Base-by-base conservation (phyloP, 2,329 filamentous ascomycete genomes). In the Ascochyta koolunga region DNA sequence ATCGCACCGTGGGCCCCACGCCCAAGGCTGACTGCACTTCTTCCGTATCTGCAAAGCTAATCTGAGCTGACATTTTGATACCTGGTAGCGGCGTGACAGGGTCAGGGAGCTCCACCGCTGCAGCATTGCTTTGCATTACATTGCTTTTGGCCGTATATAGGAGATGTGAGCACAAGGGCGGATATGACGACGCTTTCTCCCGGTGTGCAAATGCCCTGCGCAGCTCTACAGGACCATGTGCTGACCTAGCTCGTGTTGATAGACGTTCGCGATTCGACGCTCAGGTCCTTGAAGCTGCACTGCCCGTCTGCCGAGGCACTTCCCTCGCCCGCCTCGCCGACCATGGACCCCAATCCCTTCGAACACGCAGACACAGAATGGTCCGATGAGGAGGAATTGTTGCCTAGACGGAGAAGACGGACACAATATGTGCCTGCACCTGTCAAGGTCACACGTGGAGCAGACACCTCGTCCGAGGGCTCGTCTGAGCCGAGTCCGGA, bases 211-310 rank as follows among this genome's bases (percentile, higher is more conserved):
- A 35, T 29, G 24, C 22, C 16, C 38, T 46, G 42, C 44, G 50
- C 42, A 46, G 38, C 50, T 59, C 41, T 53, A 49, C 19, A 42
- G 29, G 40, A 56, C 50, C 21, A 49, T 54, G 52, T 56, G 58
- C 66, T 68, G 60, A 71, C 64, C 58, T 42, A 48, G 50, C 54
- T 35, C 54, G 56, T 54, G 50, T 57, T 39, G 32, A 51, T 51
- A 74, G 72, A 73, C 64, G 68, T 75, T 41, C 70, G 72, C 61
- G 48, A 70, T 55, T 73, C 70, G 22, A 75, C 72, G 36, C 62
- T 74, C 42, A 65, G 62, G 56, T 72, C 72, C 27, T 65, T 75
- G 51, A 73, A 69, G 57, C 56, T 72, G 47, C 67, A 70, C 31
- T 75, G 72, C 51, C 72, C 72, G 47, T 75, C 72, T 27, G 72